These are phyloP conservation scores for Thalia dealbata DNA, from an alignment of 176 grass and related monocot genomes.

Conservation along the genomic window DNA sequence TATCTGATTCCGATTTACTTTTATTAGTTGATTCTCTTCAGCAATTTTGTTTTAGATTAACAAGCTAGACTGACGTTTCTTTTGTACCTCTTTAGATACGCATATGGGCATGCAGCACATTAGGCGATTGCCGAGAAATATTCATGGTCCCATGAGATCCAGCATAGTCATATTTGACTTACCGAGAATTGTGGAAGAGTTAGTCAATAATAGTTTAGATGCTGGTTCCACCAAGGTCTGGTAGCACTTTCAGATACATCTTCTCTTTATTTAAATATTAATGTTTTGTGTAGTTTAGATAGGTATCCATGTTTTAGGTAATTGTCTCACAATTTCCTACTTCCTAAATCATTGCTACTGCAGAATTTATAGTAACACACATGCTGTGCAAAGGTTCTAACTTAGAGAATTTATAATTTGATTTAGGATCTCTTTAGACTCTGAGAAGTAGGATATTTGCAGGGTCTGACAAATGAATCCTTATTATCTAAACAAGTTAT, in stretches of 20 bases:
- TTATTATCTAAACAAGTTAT: too few species aligned
- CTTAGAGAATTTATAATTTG: neutral
- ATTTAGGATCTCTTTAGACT: neutral
- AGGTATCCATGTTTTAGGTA: neutral
- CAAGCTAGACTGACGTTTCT: neutral
- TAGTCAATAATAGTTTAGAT: constrained; percentile 81
- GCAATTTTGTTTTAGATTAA: neutral
- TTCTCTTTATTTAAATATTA: neutral
- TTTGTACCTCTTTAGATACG: constrained; percentile 19
- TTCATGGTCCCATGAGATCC: constrained; percentile 57
- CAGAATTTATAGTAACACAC: neutral
- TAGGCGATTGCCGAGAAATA: constrained; percentile 40
- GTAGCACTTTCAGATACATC: neutral
- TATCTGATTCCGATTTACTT: neutral
- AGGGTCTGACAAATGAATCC: neutral
- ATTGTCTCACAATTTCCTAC: neutral
- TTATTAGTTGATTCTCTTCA: neutral
- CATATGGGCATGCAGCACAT: constrained; percentile 47
- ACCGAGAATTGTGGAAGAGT: constrained; percentile 72
- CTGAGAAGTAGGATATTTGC: neutral
- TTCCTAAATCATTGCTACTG: neutral
- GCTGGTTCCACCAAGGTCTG: constrained; percentile 60
- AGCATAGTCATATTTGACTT: constrained; percentile 62
- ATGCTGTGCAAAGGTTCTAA: neutral
- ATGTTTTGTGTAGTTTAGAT: neutral